Conservation (phyloP, 164 flowering plant species). For the Hamamelis virginiana region DNA sequence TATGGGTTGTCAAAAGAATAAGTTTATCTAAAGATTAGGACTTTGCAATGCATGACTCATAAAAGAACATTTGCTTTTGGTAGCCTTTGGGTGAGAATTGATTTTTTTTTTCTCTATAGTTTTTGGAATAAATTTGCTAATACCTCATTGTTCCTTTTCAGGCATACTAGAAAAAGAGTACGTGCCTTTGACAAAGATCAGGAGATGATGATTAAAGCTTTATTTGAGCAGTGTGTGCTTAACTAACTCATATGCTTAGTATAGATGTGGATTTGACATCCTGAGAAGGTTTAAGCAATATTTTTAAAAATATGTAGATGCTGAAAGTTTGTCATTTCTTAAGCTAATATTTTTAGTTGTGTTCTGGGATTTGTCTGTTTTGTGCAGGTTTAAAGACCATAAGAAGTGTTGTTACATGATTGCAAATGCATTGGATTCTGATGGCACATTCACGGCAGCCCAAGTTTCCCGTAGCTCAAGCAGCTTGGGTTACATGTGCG, state of each 20-base stretch:
- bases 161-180: slow-evolving; percentile 64
- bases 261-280: neutral
- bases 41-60: neutral
- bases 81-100: neutral
- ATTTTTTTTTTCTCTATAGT: neutral
- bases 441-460: slow-evolving; percentile 51
- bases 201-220: slow-evolving; percentile 53
- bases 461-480: slow-evolving; percentile 76
- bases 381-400: slow-evolving; percentile 73
- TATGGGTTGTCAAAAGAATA: slow-evolving; percentile 2
- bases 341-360: neutral
- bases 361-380: slow-evolving; percentile 1
- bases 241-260: slow-evolving; percentile 3
- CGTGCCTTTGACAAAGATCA: slow-evolving; percentile 67
- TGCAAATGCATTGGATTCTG: slow-evolving; percentile 72
- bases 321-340: neutral
- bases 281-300: neutral
- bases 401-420: slow-evolving; percentile 79
- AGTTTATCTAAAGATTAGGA: neutral
- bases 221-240: slow-evolving; percentile 78
- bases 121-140: slow-evolving; percentile 6
- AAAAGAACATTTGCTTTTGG: neutral
- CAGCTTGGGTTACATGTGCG: slow-evolving; percentile 70
- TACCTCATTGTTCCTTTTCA: slow-evolving; percentile 14
- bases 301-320: neutral